A percentile compares a stretch with the other conserved stretches of the same genome.
Conservation (phyloP, 1,284 basidiomycete genomes). For the Cystobasidium slooffiae region DNA sequence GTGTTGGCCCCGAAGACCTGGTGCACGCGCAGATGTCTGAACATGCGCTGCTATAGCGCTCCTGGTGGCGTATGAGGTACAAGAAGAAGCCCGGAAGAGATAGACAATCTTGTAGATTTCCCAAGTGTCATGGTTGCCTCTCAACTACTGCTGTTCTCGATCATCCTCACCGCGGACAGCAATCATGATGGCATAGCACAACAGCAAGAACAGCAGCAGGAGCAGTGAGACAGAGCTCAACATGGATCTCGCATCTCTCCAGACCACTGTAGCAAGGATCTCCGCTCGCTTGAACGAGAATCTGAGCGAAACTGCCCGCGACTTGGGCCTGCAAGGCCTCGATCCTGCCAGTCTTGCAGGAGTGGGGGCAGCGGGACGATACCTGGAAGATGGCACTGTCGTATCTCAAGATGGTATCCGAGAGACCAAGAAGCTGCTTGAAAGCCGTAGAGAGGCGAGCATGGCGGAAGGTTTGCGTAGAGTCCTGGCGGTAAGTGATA, state of each 20-base stretch:
- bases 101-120: background rate
- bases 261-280: constrained; percentile 37
- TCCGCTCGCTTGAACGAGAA: constrained; percentile 45
- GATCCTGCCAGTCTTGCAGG: constrained; percentile 42
- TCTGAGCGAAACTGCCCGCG: constrained; percentile 43
- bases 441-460: constrained; percentile 81
- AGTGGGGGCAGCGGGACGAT: constrained; percentile 47
- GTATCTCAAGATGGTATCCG: constrained; percentile 58
- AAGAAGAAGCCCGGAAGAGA: background rate
- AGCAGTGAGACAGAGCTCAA: background rate
- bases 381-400: constrained; percentile 52
- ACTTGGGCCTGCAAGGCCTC: constrained; percentile 42
- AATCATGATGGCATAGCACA: background rate
- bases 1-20: constrained; percentile 91
- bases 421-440: constrained; percentile 80
- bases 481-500: constrained; percentile 75
- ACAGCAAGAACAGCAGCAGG: constrained; percentile 5
- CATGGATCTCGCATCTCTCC: constrained; percentile 39
- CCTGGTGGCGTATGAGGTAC: background rate
- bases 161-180: background rate
- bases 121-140: background rate
- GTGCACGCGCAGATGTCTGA: constrained; percentile 78
- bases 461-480: constrained; percentile 92
- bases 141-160: background rate
- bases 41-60: constrained; percentile 58